Evolutionary conservation across 805 yeast genomes (phyloP).

Genomic region (Yamadazyma phyllophila): DNA sequence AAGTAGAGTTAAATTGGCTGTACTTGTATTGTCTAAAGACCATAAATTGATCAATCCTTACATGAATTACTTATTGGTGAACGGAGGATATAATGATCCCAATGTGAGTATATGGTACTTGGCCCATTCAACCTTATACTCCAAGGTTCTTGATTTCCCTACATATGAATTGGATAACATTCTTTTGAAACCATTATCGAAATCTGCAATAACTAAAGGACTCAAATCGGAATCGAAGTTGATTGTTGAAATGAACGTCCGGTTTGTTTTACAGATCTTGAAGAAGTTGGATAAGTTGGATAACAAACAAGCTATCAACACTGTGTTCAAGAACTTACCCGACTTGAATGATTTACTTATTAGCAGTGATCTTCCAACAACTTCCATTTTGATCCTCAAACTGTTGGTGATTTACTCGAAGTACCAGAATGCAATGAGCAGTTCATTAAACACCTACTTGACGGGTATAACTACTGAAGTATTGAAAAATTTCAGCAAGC

Average conservation of each 20-base stretch:
- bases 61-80: conserved; percentile 50
- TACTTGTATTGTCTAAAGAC: conserved; percentile 47
- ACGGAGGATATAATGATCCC: conserved; percentile 71
- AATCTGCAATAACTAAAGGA: conserved; percentile 55
- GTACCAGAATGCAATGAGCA: conserved; percentile 8
- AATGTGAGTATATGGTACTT: conserved; percentile 79
- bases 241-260: conserved; percentile 62
- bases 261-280: conserved; percentile 53
- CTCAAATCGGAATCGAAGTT: conserved; percentile 45
- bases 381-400: conserved; percentile 5
- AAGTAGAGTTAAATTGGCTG: conserved; percentile 54
- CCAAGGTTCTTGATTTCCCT: conserved; percentile 56
- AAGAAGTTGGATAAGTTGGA: conserved; percentile 44
- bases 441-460: conserved; percentile 8
- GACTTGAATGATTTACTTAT: conserved; percentile 9
- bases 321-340: conserved; percentile 10
- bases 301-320: conserved; percentile 6
- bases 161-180: conserved; percentile 54
- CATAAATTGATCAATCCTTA: conserved; percentile 79
- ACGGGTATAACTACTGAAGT: neutral
- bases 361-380: conserved; percentile 2
- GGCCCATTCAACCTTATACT: conserved; percentile 62
- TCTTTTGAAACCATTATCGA: conserved; percentile 63
- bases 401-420: conserved; percentile 9
- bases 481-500: conserved; percentile 2